Evolutionary conservation across 306 rosid species (phyloP), one percentile per base, ranked within the genome.

Genomic region (Vigna unguiculata): DNA sequence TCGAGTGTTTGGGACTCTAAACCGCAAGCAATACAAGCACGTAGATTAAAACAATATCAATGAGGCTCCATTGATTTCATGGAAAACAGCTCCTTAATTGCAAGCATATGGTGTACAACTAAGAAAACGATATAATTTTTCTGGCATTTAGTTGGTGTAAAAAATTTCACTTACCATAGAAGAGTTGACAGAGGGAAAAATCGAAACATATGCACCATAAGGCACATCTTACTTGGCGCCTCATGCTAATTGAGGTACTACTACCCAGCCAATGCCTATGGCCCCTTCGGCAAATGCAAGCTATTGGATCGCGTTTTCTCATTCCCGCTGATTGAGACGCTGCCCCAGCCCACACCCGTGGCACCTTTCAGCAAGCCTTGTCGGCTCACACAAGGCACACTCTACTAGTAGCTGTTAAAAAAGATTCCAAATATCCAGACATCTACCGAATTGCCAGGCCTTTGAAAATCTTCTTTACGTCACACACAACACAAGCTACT

Each of bases 41-140:
- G 30, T 7, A 16, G 28, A 8, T 69, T 47, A 5, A 2, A 54
- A 3, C 21, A 54, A 21, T 54, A 22, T 57, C 36, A 57, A 11
- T 22, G 47, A 59, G 49, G 40, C 65, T 40, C 20, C 34, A 43
- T 7, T 75, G 66, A 43, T 16, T 69, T 53, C 69, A 53, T 36
- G 9, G 14, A 70, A 60, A 55, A 52, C 4, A 58, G 21, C 25
- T 34, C 28, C 63, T 15, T 13, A 40, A 10, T 15, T 59, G n/a
- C 64, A 9, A 34, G 15, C 17, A 9, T 15, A 41, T 40, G 24
- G 47, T 19, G 54, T 28, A 41, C 59, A 51, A 6, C 62, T 60
- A n/a, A 36, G 24, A 7, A 63, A 49, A 32, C 59, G 48, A 34
- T 9, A 59, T 36, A 36, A 25, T 21, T 61, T 46, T 61, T 68